Evolutionary conservation across 1,284 basidiomycete genomes (phyloP), one percentile per base, ranked within the genome.

Genomic region (Trametes sp.): DNA sequence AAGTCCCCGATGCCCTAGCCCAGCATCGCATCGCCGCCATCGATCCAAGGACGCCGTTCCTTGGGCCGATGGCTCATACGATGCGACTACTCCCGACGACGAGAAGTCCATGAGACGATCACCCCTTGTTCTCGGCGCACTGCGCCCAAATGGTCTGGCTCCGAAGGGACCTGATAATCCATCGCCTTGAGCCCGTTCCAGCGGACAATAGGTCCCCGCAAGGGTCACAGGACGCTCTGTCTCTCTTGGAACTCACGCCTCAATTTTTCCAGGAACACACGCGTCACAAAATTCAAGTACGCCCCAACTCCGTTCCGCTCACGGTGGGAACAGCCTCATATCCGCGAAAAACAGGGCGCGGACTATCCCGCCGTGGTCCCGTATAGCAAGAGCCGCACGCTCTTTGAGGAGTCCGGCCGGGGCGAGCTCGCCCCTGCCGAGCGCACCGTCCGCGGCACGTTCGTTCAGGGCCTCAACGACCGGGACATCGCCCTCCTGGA

Each of bases 221-320:
- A 23, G 13, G 5, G 26, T 50, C 23, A 45, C 42, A 21, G 48
- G n/a, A 50, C 48, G 16, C n/a, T 16, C 14, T 8, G 9, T 28
- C 26, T 29, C 42, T n/a, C n/a, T n/a, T n/a, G n/a, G n/a, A n/a
- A n/a, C n/a, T n/a, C n/a, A n/a, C n/a, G n/a, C n/a, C n/a, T n/a
- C n/a, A n/a, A n/a, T n/a, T n/a, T n/a, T n/a, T n/a, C n/a, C n/a
- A 94, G 89, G 86, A 89, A 45, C 86, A 91, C 76, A 94, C 92
- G 4, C 81, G 95, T 2, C 93, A 95, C 74, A 85, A 87, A 73
- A 81, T 90, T 65, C 81, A 76, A 59, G 79, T 78, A 56, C 23
- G 68, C 54, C 29, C 16, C 16, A 4, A n/a, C 49, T 13, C 11
- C 23, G 26, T 38, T 38, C 33, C 23, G 28, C 21, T 11, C 11